phyloP scores from a whole-genome alignment of 2,329 filamentous ascomycete genomes.

The Rhexocercosporidium sp. region DNA sequence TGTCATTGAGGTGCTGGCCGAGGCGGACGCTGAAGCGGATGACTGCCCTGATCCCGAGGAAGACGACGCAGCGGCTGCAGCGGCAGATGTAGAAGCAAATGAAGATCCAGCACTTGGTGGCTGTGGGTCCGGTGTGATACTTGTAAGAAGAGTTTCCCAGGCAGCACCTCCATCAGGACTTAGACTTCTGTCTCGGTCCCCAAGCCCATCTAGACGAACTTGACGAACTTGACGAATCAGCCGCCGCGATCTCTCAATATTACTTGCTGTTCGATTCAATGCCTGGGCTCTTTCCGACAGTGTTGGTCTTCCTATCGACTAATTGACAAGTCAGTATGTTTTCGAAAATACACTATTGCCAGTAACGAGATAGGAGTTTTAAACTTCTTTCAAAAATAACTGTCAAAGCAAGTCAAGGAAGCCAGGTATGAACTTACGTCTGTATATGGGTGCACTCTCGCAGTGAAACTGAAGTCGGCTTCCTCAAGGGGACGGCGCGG shows the following conservation, averaged over 20 bases:
- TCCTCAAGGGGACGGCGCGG: constrained; percentile 21
- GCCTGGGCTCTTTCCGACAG: constrained; percentile 28
- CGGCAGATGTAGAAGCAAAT: constrained; percentile 55
- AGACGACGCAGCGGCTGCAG: constrained; percentile 34
- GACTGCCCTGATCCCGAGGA: constrained; percentile 35
- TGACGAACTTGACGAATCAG: constrained; percentile 28
- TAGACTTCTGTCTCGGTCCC: constrained; percentile 83
- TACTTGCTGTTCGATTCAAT: constrained; percentile 28
- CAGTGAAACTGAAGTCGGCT: constrained; percentile 17
- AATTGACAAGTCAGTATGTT: constrained; percentile 6
- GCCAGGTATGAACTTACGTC: constrained; percentile 14
- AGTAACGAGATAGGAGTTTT: neutral
- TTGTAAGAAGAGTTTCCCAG: constrained; percentile 84
- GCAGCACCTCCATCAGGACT: constrained; percentile 67
- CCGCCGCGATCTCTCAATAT: constrained; percentile 27
- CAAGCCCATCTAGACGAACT: constrained; percentile 74
- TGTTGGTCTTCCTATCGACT: constrained; percentile 14
- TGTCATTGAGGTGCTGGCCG: constrained; percentile 39
- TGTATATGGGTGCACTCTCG: neutral
- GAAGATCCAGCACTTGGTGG: constrained; percentile 82
- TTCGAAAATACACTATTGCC: neutral
- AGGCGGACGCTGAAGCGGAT: constrained; percentile 32
- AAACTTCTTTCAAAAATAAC: neutral
- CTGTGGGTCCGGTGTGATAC: constrained; percentile 80
- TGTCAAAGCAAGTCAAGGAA: too few relatives aligned